Conservation (phyloP, 2,329 filamentous ascomycete genomes). For the Niveomyces coronatus region DNA sequence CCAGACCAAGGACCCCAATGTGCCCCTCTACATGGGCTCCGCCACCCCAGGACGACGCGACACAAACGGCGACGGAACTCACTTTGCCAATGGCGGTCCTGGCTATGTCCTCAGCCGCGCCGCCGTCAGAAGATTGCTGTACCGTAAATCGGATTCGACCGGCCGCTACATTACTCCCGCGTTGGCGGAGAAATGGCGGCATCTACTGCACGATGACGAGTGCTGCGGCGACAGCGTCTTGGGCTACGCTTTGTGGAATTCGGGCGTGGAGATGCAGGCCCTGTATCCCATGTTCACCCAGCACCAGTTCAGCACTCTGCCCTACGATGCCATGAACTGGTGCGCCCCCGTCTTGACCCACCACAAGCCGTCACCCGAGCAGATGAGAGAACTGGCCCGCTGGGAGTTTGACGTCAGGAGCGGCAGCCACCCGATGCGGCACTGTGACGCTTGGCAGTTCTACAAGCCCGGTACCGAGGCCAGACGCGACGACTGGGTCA, state of each 20-base stretch:
- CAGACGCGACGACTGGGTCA: slow-evolving; percentile 9
- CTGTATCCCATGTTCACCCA: slow-evolving; percentile 12
- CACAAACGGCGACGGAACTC: not conserved
- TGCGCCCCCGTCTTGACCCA: slow-evolving; percentile 11
- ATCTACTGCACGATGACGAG: slow-evolving; percentile 7
- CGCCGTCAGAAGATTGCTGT: slow-evolving; percentile 11
- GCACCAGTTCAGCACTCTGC: slow-evolving; percentile 5
- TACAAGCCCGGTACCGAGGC: slow-evolving; percentile 2
- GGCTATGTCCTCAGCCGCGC: slow-evolving; percentile 12
- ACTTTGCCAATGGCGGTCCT: slow-evolving; percentile 13
- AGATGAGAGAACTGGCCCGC: slow-evolving; percentile 10
- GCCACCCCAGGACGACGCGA: slow-evolving; percentile 4
- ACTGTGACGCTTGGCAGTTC: slow-evolving; percentile 9
- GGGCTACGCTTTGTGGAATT: slow-evolving; percentile 6
- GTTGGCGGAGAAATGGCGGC: slow-evolving; percentile 7
- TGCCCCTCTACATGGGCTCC: slow-evolving; percentile 6
- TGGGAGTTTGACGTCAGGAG: slow-evolving; percentile 11
- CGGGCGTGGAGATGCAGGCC: slow-evolving; percentile 9
- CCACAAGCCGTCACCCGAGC: slow-evolving; percentile 9
- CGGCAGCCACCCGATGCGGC: not conserved
- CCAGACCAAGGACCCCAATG: slow-evolving; percentile 8
- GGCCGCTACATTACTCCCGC: slow-evolving; percentile 4
- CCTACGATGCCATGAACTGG: slow-evolving; percentile 10
- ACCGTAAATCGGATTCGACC: slow-evolving; percentile 1
- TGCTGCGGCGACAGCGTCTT: slow-evolving; percentile 12